phyloP scores from a whole-genome alignment of 139 green algal species.

The Asterochloris erici region DNA sequence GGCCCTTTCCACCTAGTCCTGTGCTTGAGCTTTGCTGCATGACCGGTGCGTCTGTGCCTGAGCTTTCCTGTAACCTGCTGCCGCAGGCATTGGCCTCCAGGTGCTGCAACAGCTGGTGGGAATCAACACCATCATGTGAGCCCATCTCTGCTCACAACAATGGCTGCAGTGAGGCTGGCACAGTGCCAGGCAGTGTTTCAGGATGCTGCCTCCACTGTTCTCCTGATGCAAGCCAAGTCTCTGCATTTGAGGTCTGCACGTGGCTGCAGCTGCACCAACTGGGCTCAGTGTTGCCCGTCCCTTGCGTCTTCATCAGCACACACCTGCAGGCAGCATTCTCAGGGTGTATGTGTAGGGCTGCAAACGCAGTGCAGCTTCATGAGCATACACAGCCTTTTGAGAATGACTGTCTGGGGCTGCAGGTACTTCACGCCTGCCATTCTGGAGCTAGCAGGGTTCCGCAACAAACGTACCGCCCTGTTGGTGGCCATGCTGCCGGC shows the following conservation, averaged over 20 bases:
- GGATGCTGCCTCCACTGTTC: too few species aligned
- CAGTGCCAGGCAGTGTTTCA: too few species aligned
- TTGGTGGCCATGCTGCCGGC: slow-evolving; percentile 53
- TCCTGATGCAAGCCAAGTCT: too few species aligned
- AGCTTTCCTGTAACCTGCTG: neutral
- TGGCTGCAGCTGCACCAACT: too few species aligned
- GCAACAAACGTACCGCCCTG: slow-evolving; percentile 48
- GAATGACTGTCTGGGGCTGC: neutral
- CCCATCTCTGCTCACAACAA: too few species aligned
- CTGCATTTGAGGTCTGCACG: too few species aligned
- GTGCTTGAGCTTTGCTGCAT: too few species aligned
- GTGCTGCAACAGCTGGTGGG: slow-evolving; percentile 68
- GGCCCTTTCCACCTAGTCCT: too few species aligned
- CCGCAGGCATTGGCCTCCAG: slow-evolving; percentile 52
- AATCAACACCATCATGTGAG: slow-evolving; percentile 79
- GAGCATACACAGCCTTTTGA: neutral
- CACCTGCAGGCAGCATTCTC: too few species aligned
- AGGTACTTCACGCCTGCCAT: slow-evolving; percentile 72
- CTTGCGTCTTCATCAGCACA: too few species aligned
- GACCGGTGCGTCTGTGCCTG: neutral
- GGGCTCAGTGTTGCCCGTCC: too few species aligned
- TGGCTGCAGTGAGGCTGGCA: too few species aligned
- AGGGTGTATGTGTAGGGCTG: neutral
- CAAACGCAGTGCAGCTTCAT: neutral
- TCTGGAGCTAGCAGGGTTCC: slow-evolving; percentile 62